Evolutionary conservation across 2,329 filamentous ascomycete species (phyloP), one percentile per base, ranked within the genome.

Genomic region (Penicillium oxalicum): DNA sequence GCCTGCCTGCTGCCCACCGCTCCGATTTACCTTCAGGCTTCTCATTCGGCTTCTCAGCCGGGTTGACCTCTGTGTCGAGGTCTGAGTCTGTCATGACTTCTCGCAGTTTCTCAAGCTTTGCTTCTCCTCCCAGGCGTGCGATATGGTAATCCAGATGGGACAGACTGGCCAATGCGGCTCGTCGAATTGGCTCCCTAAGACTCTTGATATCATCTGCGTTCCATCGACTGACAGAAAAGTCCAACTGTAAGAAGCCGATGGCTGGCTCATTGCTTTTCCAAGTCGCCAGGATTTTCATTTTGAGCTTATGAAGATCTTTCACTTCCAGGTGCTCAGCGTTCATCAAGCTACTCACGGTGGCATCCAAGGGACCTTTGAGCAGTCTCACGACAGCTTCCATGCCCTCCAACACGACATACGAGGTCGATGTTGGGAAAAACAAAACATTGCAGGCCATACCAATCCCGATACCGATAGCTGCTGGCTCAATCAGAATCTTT

Each of bases 401-500:
- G 27, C 53, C 61, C 28, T 55, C 60, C 0, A 78, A 58, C 1
- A 75, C 69, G 2, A 69, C 61, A 25, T 71, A 70, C 0, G 75
- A 77, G 0, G 76, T 75, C 0, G 76, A 78, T 36, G 71, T 70
- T 0, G 76, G 76, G 46, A 78, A 78, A 39, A 78, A 63, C 3
- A 78, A 48, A 1, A 78, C 44, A 4, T 68, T 71, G 39, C 70
- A 74, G 3, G 63, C 69, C 2, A 73, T 46, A 0, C 75, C 76
- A 0, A 78, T 57, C 0, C 70, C 76, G 5, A 74, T 64, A 0
- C 73, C 75, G 13, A 74, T 68, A 0, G 72, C 73, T 1, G 70
- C 72, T 0, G 76, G 76, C 36, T 74, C 71, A 3, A 77, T 64
- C 18, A 78, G 51, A 0, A 67, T 37, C 4, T 63, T 54, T 0